Percentiles rank a stretch among this genome's conserved stretches.
Conservation (phyloP, 2,329 filamentous ascomycete genomes). For the Tolypocladium tropicale region DNA sequence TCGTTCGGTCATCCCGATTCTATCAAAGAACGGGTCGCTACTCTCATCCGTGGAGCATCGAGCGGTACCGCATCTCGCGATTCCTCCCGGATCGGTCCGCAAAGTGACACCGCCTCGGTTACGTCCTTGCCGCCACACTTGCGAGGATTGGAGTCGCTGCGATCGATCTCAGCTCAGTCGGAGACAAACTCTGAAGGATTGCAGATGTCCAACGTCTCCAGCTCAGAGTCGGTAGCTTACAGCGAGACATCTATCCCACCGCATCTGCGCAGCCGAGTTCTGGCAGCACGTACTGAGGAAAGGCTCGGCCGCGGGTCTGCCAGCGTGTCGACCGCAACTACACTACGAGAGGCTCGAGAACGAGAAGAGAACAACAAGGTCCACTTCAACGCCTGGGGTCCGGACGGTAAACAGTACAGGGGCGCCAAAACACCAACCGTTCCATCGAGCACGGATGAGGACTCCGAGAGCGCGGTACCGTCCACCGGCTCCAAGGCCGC, state of each 20-base stretch:
- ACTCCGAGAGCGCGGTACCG: constrained; percentile 1
- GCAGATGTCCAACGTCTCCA: not conserved
- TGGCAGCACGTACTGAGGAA: not conserved
- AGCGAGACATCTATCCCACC: not conserved
- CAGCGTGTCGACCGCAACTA: constrained; percentile 21
- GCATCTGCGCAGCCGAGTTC: not conserved
- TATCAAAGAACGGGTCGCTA: not conserved
- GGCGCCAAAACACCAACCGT: constrained; percentile 13
- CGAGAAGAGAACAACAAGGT: constrained; percentile 1
- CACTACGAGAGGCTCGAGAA: constrained; percentile 10
- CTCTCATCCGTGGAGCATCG: not conserved
- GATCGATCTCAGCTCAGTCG: not conserved
- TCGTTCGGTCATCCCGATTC: not conserved
- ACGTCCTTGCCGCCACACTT: constrained; percentile 3
- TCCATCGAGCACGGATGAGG: constrained; percentile 7
- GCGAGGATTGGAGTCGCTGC: not conserved
- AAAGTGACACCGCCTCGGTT: not conserved
- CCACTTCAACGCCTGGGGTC: constrained; percentile 21
- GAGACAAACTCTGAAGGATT: not conserved
- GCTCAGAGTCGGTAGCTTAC: not conserved
- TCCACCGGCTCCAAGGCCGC: no score
- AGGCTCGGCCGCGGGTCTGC: not conserved
- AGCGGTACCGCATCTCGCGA: not conserved
- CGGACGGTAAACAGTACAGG: constrained; percentile 11
- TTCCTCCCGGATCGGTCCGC: not conserved